These are phyloP conservation scores for Russula vinacea DNA, from an alignment of 768 basidiomycete species.

Conservation along the genomic window DNA sequence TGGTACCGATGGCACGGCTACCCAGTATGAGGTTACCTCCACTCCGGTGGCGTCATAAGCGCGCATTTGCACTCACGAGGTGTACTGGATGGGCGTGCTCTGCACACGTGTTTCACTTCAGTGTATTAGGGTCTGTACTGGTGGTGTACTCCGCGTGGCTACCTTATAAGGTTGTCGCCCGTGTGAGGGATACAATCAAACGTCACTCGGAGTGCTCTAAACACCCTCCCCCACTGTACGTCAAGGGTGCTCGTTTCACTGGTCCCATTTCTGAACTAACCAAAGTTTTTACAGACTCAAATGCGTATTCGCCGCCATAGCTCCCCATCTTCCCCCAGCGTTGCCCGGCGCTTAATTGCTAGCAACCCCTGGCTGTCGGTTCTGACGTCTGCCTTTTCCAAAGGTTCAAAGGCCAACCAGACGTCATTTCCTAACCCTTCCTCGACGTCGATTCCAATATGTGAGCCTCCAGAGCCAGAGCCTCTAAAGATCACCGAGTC, in stretches of 20 bases:
- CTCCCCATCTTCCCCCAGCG: background rate
- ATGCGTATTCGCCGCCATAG: background rate
- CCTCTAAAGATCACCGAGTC: background rate
- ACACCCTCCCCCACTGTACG: background rate
- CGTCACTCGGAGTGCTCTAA: background rate
- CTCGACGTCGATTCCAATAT: background rate
- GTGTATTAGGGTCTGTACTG: background rate
- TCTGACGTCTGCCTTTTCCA: background rate
- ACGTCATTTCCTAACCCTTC: background rate
- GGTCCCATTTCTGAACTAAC: background rate
- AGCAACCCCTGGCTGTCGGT: background rate
- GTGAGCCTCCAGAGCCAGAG: background rate
- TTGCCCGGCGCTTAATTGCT: background rate
- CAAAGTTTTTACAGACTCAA: background rate
- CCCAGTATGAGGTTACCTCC: background rate
- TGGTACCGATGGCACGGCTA: background rate
- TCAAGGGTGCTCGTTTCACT: background rate
- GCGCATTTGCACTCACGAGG: background rate
- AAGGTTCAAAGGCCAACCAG: background rate
- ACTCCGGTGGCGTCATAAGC: background rate
- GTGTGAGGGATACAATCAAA: background rate
- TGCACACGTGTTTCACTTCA: background rate
- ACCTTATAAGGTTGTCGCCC: background rate
- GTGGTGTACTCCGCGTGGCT: background rate
- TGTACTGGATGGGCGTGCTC: background rate